phyloP scores from a whole-genome alignment of 495 filamentous ascomycete species.

The Rhypophila decipiens region DNA sequence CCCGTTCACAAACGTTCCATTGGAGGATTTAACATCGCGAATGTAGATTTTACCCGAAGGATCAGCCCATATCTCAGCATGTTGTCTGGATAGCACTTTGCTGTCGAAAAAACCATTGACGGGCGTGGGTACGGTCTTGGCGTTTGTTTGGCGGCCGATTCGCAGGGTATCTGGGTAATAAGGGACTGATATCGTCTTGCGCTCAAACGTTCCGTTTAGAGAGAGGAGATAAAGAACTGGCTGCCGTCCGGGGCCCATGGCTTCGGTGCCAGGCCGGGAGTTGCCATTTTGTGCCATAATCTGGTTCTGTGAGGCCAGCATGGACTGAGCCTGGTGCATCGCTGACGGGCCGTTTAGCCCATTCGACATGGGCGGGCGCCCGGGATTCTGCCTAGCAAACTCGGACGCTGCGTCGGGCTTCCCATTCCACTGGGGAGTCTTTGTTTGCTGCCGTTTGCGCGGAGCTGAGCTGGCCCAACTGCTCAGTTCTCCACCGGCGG shows the following conservation, averaged over 20 bases:
- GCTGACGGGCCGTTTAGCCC: slow-evolving; percentile 56
- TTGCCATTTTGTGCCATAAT: slow-evolving; percentile 31
- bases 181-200: slow-evolving; percentile 89
- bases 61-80: slow-evolving; percentile 95
- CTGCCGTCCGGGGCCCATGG: slow-evolving; percentile 50
- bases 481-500: slow-evolving; percentile 34
- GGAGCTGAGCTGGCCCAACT: slow-evolving; percentile 45
- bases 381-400: slow-evolving; percentile 35
- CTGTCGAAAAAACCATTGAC: slow-evolving; percentile 95
- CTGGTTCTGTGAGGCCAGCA: slow-evolving; percentile 50
- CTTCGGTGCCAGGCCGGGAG: slow-evolving; percentile 47
- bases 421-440: slow-evolving; percentile 57
- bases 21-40: slow-evolving; percentile 94
- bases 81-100: slow-evolving; percentile 91
- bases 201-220: slow-evolving; percentile 90
- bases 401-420: slow-evolving; percentile 39
- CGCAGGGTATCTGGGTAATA: slow-evolving; percentile 81
- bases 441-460: slow-evolving; percentile 64
- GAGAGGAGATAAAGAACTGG: slow-evolving; percentile 78
- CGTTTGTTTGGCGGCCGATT: slow-evolving; percentile 95
- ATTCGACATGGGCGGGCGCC: slow-evolving; percentile 44
- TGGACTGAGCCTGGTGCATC: slow-evolving; percentile 66
- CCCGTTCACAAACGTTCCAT: slow-evolving; percentile 98
- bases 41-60: slow-evolving; percentile 88
- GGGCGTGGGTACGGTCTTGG: slow-evolving; percentile 84